These are phyloP conservation scores for Capronia epimyces DNA, from an alignment of 2,329 filamentous ascomycete genomes.

Conservation along the genomic window DNA sequence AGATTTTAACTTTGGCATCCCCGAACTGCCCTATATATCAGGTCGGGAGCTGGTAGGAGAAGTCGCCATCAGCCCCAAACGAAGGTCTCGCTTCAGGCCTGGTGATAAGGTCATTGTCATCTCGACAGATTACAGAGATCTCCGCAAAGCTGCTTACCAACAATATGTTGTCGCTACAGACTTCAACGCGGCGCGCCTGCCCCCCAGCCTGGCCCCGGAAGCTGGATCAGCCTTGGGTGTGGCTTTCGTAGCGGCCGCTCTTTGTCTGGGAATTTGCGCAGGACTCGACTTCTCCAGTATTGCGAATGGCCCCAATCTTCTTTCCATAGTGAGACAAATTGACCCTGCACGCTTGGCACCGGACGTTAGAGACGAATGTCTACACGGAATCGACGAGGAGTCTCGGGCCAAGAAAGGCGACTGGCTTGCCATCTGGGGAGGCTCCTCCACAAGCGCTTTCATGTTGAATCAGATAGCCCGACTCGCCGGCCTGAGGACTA, in stretches of 20 bases:
- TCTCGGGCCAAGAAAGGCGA: constrained; percentile 58
- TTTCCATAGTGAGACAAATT: constrained; percentile 46
- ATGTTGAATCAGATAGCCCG: constrained; percentile 63
- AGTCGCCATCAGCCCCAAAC: constrained; percentile 48
- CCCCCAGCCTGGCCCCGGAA: constrained; percentile 48
- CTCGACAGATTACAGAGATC: constrained; percentile 68
- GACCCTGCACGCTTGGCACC: constrained; percentile 48
- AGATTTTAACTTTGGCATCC: constrained; percentile 66
- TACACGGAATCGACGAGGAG: constrained; percentile 47
- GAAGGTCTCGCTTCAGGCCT: constrained; percentile 47
- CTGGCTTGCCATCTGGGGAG: constrained; percentile 71
- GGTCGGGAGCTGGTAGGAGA: constrained; percentile 65
- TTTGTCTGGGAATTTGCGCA: constrained; percentile 64
- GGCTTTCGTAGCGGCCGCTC: constrained; percentile 63
- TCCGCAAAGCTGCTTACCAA: constrained; percentile 66
- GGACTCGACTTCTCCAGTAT: constrained; percentile 59
- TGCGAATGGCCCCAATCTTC: constrained; percentile 53
- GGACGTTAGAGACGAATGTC: constrained; percentile 60
- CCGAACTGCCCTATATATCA: constrained; percentile 61
- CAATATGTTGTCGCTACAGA: constrained; percentile 61
- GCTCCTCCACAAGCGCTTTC: constrained; percentile 65
- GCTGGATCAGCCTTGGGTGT: constrained; percentile 62
- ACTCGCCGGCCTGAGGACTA: constrained; percentile 59
- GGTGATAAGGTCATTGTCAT: constrained; percentile 58
- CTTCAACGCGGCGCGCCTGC: constrained; percentile 61